Percentiles rank a stretch among this genome's conserved stretches.
Evolutionary conservation across 805 yeast genomes (phyloP).

Genomic region (Metschnikowia lunata): DNA sequence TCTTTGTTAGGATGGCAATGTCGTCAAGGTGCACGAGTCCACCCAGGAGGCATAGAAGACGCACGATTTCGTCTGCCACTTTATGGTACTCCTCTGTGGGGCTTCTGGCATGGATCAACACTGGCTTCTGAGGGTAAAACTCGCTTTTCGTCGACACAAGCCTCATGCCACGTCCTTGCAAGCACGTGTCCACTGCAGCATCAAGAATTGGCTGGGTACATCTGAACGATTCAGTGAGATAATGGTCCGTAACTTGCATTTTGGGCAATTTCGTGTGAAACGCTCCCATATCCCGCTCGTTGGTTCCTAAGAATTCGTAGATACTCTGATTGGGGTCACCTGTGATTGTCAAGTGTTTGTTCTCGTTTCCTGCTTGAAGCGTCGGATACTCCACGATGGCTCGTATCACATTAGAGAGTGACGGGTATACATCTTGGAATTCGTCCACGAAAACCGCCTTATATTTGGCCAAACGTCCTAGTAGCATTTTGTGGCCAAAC

Average conservation of each 20-base stretch:
- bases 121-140: conserved; percentile 6
- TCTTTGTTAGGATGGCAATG: conserved; percentile 16
- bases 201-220: conserved; percentile 54
- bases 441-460: conserved; percentile 59
- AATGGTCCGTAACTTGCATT: conserved; percentile 23
- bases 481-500: not conserved
- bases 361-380: conserved; percentile 9
- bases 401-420: conserved; percentile 42
- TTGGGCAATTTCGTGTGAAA: conserved; percentile 21
- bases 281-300: conserved; percentile 29
- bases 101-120: conserved; percentile 5
- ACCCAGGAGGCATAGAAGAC: conserved; percentile 18
- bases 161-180: conserved; percentile 1
- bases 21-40: conserved; percentile 14
- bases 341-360: conserved; percentile 57
- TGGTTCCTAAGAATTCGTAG: conserved; percentile 60
- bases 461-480: conserved; percentile 20
- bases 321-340: conserved; percentile 73
- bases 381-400: conserved; percentile 35
- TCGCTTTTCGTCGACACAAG: conserved; percentile 6
- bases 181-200: conserved; percentile 31
- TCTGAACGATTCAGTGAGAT: conserved; percentile 53
- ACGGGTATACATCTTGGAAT: conserved; percentile 64
- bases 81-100: conserved; percentile 4
- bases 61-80: conserved; percentile 15